Percentiles rank a stretch among this genome's conserved stretches.
These are phyloP conservation scores for Ceratocystis destructans DNA, from an alignment of 2,329 filamentous ascomycete genomes.

Conservation along the genomic window DNA sequence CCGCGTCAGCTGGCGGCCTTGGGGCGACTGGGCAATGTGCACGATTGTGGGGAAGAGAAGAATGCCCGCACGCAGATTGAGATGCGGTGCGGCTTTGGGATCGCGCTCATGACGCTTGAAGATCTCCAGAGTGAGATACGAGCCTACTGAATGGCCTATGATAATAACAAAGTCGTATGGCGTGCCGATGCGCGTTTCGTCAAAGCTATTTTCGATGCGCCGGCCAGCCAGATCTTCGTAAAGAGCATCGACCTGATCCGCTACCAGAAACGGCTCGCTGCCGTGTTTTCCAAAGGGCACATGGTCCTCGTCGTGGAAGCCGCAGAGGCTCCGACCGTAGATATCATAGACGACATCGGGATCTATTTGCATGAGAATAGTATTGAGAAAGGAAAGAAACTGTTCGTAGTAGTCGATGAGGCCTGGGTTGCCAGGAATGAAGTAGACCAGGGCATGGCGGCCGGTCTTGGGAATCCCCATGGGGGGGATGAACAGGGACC, in stretches of 20 bases:
- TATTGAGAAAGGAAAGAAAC: slow-evolving; percentile 48
- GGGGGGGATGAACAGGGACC: slow-evolving; percentile 23
- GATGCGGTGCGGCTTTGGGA: slow-evolving; percentile 25
- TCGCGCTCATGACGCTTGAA: slow-evolving; percentile 41
- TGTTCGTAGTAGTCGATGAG: slow-evolving; percentile 58
- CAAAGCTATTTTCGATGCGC: slow-evolving; percentile 23
- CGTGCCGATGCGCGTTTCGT: slow-evolving; percentile 25
- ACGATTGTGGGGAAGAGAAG: slow-evolving; percentile 62
- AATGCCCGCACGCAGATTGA: slow-evolving; percentile 40
- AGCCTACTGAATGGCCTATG: slow-evolving; percentile 61
- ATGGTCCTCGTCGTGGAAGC: slow-evolving; percentile 43
- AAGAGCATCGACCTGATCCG: slow-evolving; percentile 38
- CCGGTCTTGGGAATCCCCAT: slow-evolving; percentile 20
- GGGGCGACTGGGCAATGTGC: slow-evolving; percentile 52
- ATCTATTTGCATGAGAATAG: slow-evolving; percentile 36
- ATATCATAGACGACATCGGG: slow-evolving; percentile 36
- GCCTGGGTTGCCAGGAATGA: slow-evolving; percentile 65
- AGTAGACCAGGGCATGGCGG: slow-evolving; percentile 45
- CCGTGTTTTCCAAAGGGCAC: slow-evolving; percentile 30
- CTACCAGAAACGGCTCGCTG: slow-evolving; percentile 37
- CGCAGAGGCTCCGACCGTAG: slow-evolving; percentile 43
- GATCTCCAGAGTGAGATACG: slow-evolving; percentile 57
- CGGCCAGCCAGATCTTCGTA: slow-evolving; percentile 29
- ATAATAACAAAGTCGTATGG: slow-evolving; percentile 48
- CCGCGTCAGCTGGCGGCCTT: slow-evolving; percentile 38